Base-by-base conservation (phyloP, 129 eudicot genomes). In the Artemisia annua region DNA sequence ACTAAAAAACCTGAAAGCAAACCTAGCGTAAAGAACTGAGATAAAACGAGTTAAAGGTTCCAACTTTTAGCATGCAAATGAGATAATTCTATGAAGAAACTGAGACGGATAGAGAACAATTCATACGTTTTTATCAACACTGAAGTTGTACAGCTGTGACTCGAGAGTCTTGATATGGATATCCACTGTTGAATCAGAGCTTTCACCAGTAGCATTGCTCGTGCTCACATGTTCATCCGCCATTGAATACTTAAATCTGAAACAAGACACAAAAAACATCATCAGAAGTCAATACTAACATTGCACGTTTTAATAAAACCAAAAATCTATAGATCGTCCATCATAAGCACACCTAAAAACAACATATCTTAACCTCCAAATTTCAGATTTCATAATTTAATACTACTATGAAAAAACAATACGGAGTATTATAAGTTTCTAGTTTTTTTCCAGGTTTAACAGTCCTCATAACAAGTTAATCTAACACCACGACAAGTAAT, bases 91-190 rank as follows among this genome's bases (percentile, higher is more conserved):
- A 39, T 2, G 46, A 22, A 55, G 63, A 6, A 6, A 13, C 30
- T 3, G 54, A 17, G 15, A 73, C 9, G 52, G 35, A 48, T n/a
- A 35, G 64, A 28, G 13, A 20, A 60, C 6, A 64, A 58, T 22
- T 44, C 46, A 63, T 85, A 94, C 99, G 83, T 82, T 88, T 75
- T 86, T 90, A 53, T 90, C 91, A 60, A 86, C 93, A 44, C 64
- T 74, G 69, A 90, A 88, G 78, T 61, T 76, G 78, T 79, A 84
- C 22, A 83, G 81, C 78, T 83, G 96, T 16, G 99, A 90, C 78
- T 94, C 96, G 14, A 94, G 85, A 53, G 99, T 94, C 91, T 90
- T 94, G 85, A 94, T 80, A 80, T 88, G 90, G 75, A 94, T 91
- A 81, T 90, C 94, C 81, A 90, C 82, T 2, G 71, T 75, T 59